Conservation (phyloP, 768 basidiomycete species). For the Tephrocybe sp. region DNA sequence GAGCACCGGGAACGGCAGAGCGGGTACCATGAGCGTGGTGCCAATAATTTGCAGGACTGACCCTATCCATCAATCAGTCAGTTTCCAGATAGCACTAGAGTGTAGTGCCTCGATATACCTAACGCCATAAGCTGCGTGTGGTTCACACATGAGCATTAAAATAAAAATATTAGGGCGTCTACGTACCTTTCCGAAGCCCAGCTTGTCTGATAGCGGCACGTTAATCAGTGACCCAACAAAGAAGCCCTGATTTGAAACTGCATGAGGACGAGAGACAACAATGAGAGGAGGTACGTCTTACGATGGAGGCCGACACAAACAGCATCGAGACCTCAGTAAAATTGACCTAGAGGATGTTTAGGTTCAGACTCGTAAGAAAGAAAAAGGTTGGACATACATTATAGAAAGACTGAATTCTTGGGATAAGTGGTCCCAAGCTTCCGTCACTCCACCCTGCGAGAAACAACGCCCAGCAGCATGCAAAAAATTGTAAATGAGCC, state of each 20-base stretch:
- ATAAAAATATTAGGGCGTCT: conserved; percentile 1
- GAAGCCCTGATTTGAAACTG: conserved; percentile 22
- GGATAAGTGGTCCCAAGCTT: conserved; percentile 9
- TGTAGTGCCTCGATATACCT: conserved; percentile 10
- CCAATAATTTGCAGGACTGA: conserved; percentile 41
- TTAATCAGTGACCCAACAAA: conserved; percentile 28
- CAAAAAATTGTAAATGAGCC: conserved; percentile 44
- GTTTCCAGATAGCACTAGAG: background rate
- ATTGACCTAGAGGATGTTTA: conserved; percentile 24
- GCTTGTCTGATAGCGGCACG: conserved; percentile 23
- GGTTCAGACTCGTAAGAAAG: background rate
- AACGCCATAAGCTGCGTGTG: conserved; percentile 23
- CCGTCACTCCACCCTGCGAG: conserved; percentile 25
- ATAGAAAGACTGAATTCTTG: conserved; percentile 8
- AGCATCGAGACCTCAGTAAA: conserved; percentile 39
- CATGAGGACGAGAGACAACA: too few species aligned
- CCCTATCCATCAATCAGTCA: conserved; percentile 21
- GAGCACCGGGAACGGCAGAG: conserved; percentile 53
- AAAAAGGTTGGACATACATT: background rate
- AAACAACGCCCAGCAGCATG: conserved; percentile 56
- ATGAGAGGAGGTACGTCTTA: background rate
- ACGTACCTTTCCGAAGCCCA: conserved; percentile 29
- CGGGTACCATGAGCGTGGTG: conserved; percentile 44
- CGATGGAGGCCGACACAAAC: conserved; percentile 38
- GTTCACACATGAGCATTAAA: background rate